Evolutionary conservation across 495 filamentous ascomycete species (phyloP), one percentile per base, ranked within the genome.

Genomic region (Penicillium roqueforti): DNA sequence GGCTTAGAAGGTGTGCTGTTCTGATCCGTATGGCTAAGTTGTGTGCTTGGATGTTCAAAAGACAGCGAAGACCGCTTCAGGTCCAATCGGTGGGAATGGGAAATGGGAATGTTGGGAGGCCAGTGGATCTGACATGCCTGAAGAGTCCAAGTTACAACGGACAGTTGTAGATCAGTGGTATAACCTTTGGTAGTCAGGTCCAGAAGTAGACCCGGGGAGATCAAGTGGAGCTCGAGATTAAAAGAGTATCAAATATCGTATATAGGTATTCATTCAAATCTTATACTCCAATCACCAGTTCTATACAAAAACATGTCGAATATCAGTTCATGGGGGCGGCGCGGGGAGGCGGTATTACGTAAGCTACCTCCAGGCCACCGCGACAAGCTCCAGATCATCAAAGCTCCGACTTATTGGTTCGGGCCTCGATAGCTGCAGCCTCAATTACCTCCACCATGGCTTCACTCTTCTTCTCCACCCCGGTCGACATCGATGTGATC

Each of bases 401-500:
- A 42, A 50, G 47, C 47, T 50, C 49, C 39, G 29, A 42, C 42
- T 28, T 23, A 29, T 38, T 46, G 51, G 25, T 20, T 51, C 22
- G 39, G 28, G 28, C 16, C 18, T 40, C 42, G n/a, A 50, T 37
- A 31, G 47, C 47, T 52, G 39, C 49, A 52, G 39, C 28, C 38
- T 42, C 48, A 47, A 54, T 44, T 43, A 47, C 43, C 45, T 53
- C 46, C 71, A 78, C 61, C 49, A 96, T 97, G 93, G 70, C 75
- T 47, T 93, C 92, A 37, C 93, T 92, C 80, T 96, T 97, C 77
- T 99, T 99, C 78, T 88, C 89, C 59, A 95, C 93, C 48, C 95
- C 95, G 18, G 84, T 97, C 67, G 93, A 99, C 74, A 99, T 99
- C 77, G 93, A 99, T 72, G 87, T 99, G 62, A 89, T 97, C 54